Base-by-base conservation (phyloP, 176 grass and related monocot species). In the Thinopyrum elongatum region DNA sequence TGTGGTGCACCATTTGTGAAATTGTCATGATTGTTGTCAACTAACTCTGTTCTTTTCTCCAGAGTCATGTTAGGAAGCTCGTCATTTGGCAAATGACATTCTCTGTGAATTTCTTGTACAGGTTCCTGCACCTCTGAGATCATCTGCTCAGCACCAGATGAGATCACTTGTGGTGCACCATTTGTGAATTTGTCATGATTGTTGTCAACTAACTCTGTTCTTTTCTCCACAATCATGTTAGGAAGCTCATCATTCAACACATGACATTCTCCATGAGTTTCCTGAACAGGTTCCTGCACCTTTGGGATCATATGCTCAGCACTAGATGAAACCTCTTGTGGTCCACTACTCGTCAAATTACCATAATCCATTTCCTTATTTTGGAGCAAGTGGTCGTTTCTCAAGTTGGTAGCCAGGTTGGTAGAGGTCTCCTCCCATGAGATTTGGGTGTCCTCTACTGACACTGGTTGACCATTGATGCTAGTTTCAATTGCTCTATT, bases 151-250 rank as follows among this genome's bases (percentile, higher is more conserved):
- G 44, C 10, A 46, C 3, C 44, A 46, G 44, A 46, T 46, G 44
- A 46, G 44, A 46, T 1, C 44, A 14, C 44, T 46, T 46, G 44
- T 46, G 12, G 44, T 46, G 44, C 44, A 46, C 44, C 44, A 46
- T 46, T 46, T 46, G 44, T 46, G 44, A 46, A 46, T 14, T 46
- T 4, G 13, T 4, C 44, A 15, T 14, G 12, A 46, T 46, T 62
- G n/a, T 39, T 83, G 75, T 93, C n/a, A n/a, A n/a, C 74, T 74
- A 93, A 89, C 27, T 91, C 72, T 41, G 88, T 70, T 57, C 51
- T 82, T 70, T 83, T 87, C 41, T 72, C 65, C 38, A 25, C 31
- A 2, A 17, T 44, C 31, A 38, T 31, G 5, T 38, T 68, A 60
- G 66, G 78, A 62, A 25, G 27, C 49, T 85, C 72, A 64, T 79